Percentiles rank a stretch among this genome's conserved stretches.
These are phyloP conservation scores for Ganoderma sinense DNA, from an alignment of 1,284 basidiomycete genomes.

Conservation along the genomic window DNA sequence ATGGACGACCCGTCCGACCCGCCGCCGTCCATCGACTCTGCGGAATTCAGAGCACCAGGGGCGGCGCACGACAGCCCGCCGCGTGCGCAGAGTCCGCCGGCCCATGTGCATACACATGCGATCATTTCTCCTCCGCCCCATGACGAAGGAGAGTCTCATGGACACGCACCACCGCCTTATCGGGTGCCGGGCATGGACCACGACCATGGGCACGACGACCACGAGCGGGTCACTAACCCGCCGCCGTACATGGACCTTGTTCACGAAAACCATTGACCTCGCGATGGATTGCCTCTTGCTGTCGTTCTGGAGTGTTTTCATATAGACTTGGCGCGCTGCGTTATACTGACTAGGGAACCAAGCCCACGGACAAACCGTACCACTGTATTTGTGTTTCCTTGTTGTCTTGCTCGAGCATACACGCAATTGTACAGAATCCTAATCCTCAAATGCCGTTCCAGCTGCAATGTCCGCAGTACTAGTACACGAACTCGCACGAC, in stretches of 20 bases:
- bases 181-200: constrained; percentile 56
- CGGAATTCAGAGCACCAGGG: constrained; percentile 69
- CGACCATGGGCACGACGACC: constrained; percentile 34
- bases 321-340: background rate
- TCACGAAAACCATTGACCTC: constrained; percentile 22
- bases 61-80: constrained; percentile 49
- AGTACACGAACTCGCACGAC: background rate
- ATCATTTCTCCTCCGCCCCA: constrained; percentile 11
- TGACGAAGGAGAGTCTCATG: constrained; percentile 37
- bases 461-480: background rate
- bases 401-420: background rate
- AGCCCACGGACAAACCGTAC: background rate
- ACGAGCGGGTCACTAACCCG: constrained; percentile 46
- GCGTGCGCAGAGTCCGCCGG: constrained; percentile 45
- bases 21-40: constrained; percentile 81
- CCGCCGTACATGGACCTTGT: constrained; percentile 54
- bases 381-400: constrained; percentile 1
- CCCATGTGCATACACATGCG: constrained; percentile 4
- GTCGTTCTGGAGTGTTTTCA: background rate
- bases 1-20: constrained; percentile 87
- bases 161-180: constrained; percentile 58
- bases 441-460: background rate
- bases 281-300: background rate
- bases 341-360: background rate
- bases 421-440: background rate